These are phyloP conservation scores for Trametes cinnabarina DNA, from an alignment of 768 basidiomycete species.

Conservation along the genomic window DNA sequence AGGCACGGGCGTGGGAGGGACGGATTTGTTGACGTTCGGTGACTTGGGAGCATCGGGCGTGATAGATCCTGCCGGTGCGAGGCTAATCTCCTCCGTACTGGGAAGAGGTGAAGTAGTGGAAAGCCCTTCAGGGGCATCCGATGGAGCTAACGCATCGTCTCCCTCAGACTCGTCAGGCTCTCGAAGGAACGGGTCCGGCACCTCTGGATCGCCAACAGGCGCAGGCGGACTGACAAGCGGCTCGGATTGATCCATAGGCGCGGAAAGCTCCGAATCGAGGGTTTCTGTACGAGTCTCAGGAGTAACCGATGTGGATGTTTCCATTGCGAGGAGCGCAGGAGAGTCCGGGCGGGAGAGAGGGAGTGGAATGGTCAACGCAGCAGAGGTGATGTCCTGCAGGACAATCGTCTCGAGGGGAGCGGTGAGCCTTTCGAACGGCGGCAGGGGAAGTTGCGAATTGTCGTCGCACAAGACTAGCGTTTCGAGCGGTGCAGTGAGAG, in stretches of 20 bases:
- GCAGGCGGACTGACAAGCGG: constrained; percentile 12
- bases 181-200: constrained; percentile 60
- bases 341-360: constrained; percentile 3
- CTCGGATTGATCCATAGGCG: constrained; percentile 3
- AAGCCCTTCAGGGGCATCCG: background rate
- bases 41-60: constrained; percentile 20
- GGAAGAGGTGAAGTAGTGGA: constrained; percentile 24
- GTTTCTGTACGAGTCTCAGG: constrained; percentile 5
- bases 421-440: too few species aligned
- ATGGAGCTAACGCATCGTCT: background rate
- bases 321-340: background rate
- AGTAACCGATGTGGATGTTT: background rate
- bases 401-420: too few species aligned
- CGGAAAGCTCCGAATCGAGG: constrained; percentile 11
- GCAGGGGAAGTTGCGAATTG: background rate
- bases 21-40: constrained; percentile 53
- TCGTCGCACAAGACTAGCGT: constrained; percentile 1
- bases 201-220: constrained; percentile 44
- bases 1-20: constrained; percentile 45
- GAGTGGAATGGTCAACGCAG: background rate
- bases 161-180: constrained; percentile 49
- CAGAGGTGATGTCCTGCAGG: too few species aligned
- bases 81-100: constrained; percentile 44
- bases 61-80: constrained; percentile 29
- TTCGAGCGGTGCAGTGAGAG: constrained; percentile 12